These are phyloP conservation scores for Cryomyces minteri DNA, from an alignment of 495 filamentous ascomycete genomes.

Conservation along the genomic window DNA sequence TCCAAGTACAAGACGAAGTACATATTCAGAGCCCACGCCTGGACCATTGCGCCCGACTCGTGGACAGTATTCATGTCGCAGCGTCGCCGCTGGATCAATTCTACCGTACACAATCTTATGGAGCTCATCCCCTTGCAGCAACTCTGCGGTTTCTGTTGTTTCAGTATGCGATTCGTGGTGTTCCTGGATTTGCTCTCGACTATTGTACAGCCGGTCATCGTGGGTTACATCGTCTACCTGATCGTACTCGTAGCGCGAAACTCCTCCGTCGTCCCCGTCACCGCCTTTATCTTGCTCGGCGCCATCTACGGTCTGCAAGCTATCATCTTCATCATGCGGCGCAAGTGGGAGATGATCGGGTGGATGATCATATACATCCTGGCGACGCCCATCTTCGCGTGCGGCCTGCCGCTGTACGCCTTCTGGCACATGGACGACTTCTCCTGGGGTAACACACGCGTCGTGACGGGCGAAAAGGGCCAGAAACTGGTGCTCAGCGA, in stretches of 20 bases:
- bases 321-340: slow-evolving; percentile 84
- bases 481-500: slow-evolving; percentile 86
- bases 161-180: slow-evolving; percentile 96
- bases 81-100: slow-evolving; percentile 96
- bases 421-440: slow-evolving; percentile 99
- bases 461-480: slow-evolving; percentile 92
- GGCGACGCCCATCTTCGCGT: slow-evolving; percentile 81
- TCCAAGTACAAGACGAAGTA: slow-evolving; percentile 94
- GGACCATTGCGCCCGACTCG: slow-evolving; percentile 80
- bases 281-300: slow-evolving; percentile 76
- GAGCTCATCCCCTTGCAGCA: slow-evolving; percentile 78
- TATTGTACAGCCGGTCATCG: slow-evolving; percentile 76
- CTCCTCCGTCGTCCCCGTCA: slow-evolving; percentile 48
- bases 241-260: slow-evolving; percentile 51
- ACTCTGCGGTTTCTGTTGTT: slow-evolving; percentile 97
- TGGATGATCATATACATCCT: slow-evolving; percentile 99
- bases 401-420: slow-evolving; percentile 79
- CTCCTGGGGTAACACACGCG: slow-evolving; percentile 90
- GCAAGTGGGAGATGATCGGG: slow-evolving; percentile 93
- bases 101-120: slow-evolving; percentile 85
- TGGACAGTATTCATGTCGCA: slow-evolving; percentile 90
- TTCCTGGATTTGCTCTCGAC: slow-evolving; percentile 91
- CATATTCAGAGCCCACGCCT: slow-evolving; percentile 76
- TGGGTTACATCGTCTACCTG: slow-evolving; percentile 75
- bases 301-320: slow-evolving; percentile 91